A percentile compares a stretch with the other conserved stretches of the same genome.
Conservation (phyloP, 2,329 filamentous ascomycete genomes). For the Calonectria naviculata region DNA sequence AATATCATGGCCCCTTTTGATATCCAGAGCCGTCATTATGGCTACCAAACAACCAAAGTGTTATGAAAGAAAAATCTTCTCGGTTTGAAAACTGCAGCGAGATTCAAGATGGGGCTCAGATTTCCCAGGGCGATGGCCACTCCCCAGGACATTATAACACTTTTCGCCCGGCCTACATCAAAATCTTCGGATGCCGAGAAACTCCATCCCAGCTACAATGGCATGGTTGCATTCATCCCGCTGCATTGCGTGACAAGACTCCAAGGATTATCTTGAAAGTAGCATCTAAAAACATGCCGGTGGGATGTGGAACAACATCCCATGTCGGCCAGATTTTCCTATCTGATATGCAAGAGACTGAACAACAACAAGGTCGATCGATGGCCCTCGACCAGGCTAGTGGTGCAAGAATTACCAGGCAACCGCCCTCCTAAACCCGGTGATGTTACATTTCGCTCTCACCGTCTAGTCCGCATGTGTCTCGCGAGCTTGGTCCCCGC, state of each 20-base stretch:
- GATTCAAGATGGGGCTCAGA: too few species aligned
- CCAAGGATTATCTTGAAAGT: background rate
- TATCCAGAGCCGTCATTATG: background rate
- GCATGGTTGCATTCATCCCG: slow-evolving; percentile 8
- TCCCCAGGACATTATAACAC: background rate
- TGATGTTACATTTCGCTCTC: background rate
- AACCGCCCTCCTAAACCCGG: background rate
- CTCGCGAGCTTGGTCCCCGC: background rate
- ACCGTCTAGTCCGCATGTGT: background rate
- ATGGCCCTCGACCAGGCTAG: background rate
- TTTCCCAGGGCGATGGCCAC: background rate
- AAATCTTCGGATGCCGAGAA: background rate
- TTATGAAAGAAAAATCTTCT: too few species aligned
- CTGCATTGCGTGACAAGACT: slow-evolving; percentile 10
- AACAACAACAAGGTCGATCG: too few species aligned
- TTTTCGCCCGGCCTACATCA: background rate
- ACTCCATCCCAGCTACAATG: background rate
- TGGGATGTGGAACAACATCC: slow-evolving; percentile 8
- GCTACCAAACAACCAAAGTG: background rate
- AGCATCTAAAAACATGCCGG: background rate
- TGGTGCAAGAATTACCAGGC: background rate
- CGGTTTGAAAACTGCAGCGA: background rate
- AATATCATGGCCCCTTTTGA: background rate
- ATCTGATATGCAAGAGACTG: background rate
- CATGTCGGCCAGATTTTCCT: background rate